Evolutionary conservation across 305 asterid species (phyloP).

Genomic region (Fraxinus angustifolia): DNA sequence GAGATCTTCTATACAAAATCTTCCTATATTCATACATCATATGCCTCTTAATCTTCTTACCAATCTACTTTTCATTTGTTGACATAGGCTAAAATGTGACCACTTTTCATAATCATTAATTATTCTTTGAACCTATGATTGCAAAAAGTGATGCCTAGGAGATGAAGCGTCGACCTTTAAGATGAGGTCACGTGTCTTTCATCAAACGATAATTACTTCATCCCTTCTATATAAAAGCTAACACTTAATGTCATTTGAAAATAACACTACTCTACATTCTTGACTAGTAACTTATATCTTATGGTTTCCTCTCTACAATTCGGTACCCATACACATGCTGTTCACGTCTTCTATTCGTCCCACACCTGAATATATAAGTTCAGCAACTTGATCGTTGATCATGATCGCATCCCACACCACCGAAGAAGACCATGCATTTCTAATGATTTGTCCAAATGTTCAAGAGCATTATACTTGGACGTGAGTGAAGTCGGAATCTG

Average conservation of each 20-base stretch:
- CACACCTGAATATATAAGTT: neutral
- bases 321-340: neutral
- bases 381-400: neutral
- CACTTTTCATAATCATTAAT: neutral
- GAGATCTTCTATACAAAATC: neutral
- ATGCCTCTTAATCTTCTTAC: neutral
- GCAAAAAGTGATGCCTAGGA: neutral
- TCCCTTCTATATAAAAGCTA: neutral
- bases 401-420: neutral
- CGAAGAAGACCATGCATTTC: neutral
- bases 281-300: neutral
- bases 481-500: neutral
- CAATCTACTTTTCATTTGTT: neutral
- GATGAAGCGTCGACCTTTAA: neutral
- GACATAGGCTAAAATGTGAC: neutral
- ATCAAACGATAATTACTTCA: neutral
- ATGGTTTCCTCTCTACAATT: neutral
- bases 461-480: neutral
- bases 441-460: neutral
- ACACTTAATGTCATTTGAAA: neutral
- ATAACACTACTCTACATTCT: neutral
- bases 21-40: neutral
- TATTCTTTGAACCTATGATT: neutral
- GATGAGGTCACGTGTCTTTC: neutral
- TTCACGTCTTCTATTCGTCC: neutral